phyloP scores from a whole-genome alignment of 2,329 filamentous ascomycete genomes.

The Alternaria incomplexa region DNA sequence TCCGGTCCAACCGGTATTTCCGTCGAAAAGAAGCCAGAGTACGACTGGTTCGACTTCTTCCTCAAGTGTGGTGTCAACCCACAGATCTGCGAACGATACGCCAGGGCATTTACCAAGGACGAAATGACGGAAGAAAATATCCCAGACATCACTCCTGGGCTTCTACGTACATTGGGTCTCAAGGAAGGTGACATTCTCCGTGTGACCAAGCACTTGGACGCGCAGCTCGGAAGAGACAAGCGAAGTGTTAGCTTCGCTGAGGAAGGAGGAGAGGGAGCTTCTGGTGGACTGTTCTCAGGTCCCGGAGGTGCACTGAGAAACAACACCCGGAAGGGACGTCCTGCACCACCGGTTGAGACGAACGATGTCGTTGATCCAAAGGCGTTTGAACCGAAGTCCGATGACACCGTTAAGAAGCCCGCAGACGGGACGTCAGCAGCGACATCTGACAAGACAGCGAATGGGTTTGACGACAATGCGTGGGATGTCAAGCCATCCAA shows the following conservation, averaged over 20 bases:
- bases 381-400: constrained; percentile 71
- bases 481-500: constrained; percentile 92
- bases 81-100: constrained; percentile 92
- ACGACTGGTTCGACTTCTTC: constrained; percentile 99
- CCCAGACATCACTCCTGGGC: constrained; percentile 82
- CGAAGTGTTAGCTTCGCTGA: constrained; percentile 62
- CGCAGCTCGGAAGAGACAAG: constrained; percentile 72
- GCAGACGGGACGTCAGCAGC: constrained; percentile 56
- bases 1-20: constrained; percentile 63
- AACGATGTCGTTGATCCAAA: constrained; percentile 88
- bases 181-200: constrained; percentile 97
- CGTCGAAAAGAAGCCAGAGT: constrained; percentile 73
- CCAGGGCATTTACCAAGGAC: constrained; percentile 85
- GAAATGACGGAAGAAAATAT: constrained; percentile 95
- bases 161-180: constrained; percentile 86
- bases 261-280: constrained; percentile 64
- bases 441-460: constrained; percentile 56
- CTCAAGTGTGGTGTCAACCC: constrained; percentile 88
- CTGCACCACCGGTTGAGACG: constrained; percentile 83
- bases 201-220: constrained; percentile 87
- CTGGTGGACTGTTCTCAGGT: constrained; percentile 86
- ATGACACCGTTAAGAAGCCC: constrained; percentile 52
- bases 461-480: constrained; percentile 92
- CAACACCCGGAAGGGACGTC: constrained; percentile 91
- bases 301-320: constrained; percentile 90